Percentiles rank a stretch among this genome's conserved stretches.
phyloP scores from a whole-genome alignment of 495 filamentous ascomycete genomes.

The Parmelia sp. region DNA sequence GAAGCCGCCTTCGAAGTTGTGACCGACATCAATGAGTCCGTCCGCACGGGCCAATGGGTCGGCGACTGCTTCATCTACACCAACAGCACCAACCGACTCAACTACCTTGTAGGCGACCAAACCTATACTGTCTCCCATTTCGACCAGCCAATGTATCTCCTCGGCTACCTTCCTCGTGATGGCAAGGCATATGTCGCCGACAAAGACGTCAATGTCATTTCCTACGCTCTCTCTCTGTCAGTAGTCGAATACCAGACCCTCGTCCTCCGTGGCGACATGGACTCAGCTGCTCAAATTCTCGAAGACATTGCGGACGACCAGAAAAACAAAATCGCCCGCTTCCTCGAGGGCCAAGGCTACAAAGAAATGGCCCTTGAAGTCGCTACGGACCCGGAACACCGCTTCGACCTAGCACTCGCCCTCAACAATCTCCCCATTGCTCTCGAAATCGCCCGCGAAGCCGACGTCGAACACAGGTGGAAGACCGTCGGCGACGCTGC shows the following conservation, averaged over 20 bases:
- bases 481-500: constrained; percentile 93
- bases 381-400: constrained; percentile 93
- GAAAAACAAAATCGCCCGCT: constrained; percentile 94
- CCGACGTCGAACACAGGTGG: constrained; percentile 93
- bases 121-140: constrained; percentile 98
- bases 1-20: constrained; percentile 95
- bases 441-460: constrained; percentile 71
- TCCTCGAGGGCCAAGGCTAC: constrained; percentile 95
- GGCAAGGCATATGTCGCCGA: constrained; percentile 88
- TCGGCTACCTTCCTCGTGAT: constrained; percentile 92
- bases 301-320: constrained; percentile 77
- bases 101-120: constrained; percentile 97
- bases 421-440: constrained; percentile 80
- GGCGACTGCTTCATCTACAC: constrained; percentile 99
- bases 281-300: constrained; percentile 79
- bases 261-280: constrained; percentile 91
- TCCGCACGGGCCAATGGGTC: constrained; percentile 95
- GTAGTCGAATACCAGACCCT: constrained; percentile 97
- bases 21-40: constrained; percentile 87
- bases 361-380: constrained; percentile 93
- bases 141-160: constrained; percentile 87
- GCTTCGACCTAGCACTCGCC: constrained; percentile 84
- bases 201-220: constrained; percentile 87
- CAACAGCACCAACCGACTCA: constrained; percentile 90
- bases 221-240: constrained; percentile 84